Conservation (phyloP, 176 grass and related monocot species). For the Stipa capillata region DNA sequence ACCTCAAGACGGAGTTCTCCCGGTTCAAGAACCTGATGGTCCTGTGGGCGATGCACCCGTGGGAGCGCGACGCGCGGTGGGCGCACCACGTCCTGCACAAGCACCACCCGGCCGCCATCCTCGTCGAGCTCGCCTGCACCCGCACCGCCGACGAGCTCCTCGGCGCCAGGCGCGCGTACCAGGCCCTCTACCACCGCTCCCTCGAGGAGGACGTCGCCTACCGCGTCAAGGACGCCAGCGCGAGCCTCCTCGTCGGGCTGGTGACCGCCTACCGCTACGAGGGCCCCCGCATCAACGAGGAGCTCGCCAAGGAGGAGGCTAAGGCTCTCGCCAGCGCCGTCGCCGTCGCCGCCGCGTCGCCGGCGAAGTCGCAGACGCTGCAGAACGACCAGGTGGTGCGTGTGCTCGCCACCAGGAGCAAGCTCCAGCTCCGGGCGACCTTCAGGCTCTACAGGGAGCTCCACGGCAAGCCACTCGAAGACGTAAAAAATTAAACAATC, state of each 20-base stretch:
- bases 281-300: constrained; percentile 34
- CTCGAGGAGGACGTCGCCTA: constrained; percentile 86
- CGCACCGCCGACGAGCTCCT: constrained; percentile 71
- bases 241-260: constrained; percentile 31
- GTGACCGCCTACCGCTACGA: constrained; percentile 71
- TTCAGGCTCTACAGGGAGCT: constrained; percentile 63
- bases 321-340: constrained; percentile 32
- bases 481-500: constrained; percentile 16
- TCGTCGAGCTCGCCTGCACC: constrained; percentile 79
- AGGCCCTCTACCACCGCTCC: constrained; percentile 63
- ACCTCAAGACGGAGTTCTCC: constrained; percentile 55
- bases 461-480: constrained; percentile 42
- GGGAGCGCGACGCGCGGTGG: constrained; percentile 78
- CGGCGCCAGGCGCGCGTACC: constrained; percentile 60
- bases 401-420: constrained; percentile 72
- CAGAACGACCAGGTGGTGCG: constrained; percentile 45
- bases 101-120: constrained; percentile 33
- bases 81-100: constrained; percentile 55
- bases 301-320: constrained; percentile 64
- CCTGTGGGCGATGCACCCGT: constrained; percentile 77
- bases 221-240: constrained; percentile 55
- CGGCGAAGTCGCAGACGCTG: constrained; percentile 4
- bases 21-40: constrained; percentile 62
- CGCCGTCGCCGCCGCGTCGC: no score
- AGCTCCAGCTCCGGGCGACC: constrained; percentile 53